A percentile compares a stretch with the other conserved stretches of the same genome.
These are phyloP conservation scores for Calonectria crousiana DNA, from an alignment of 2,329 filamentous ascomycete species.

Conservation along the genomic window DNA sequence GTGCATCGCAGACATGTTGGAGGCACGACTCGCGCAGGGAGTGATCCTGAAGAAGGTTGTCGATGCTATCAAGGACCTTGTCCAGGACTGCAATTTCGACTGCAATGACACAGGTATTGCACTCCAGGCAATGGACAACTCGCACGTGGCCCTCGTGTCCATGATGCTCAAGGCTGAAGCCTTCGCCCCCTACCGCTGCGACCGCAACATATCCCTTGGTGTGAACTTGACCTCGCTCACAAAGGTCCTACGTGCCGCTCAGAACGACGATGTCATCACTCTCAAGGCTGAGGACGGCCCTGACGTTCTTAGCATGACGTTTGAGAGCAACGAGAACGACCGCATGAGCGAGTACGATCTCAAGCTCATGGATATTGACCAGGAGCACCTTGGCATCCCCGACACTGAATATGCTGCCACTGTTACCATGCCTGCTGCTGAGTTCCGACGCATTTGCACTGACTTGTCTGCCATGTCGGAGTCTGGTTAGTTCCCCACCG, in stretches of 20 bases:
- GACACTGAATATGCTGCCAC: conserved; percentile 98
- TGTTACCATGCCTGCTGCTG: conserved; percentile 86
- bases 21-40: conserved; percentile 97
- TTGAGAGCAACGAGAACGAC: conserved; percentile 91
- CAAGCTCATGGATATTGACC: conserved; percentile 99
- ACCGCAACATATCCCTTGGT: conserved; percentile 97
- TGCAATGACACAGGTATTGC: conserved; percentile 99
- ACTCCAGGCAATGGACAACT: conserved; percentile 99
- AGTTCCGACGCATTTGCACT: conserved; percentile 95
- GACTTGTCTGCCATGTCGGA: conserved; percentile 94
- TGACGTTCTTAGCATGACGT: conserved; percentile 94
- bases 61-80: conserved; percentile 98
- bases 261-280: conserved; percentile 94
- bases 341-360: conserved; percentile 98
- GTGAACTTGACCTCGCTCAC: conserved; percentile 97
- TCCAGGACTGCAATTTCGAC: conserved; percentile 99
- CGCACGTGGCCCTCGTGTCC: conserved; percentile 96
- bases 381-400: conserved; percentile 98
- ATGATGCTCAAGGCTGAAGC: conserved; percentile 98
- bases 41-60: conserved; percentile 97
- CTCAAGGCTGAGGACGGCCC: conserved; percentile 98
- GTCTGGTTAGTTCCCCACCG: conserved; percentile 75
- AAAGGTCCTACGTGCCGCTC: conserved; percentile 94
- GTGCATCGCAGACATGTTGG: conserved; percentile 77
- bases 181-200: conserved; percentile 96